Base-by-base conservation (phyloP, 2,329 filamentous ascomycete species). In the Tolypocladium tropicale region DNA sequence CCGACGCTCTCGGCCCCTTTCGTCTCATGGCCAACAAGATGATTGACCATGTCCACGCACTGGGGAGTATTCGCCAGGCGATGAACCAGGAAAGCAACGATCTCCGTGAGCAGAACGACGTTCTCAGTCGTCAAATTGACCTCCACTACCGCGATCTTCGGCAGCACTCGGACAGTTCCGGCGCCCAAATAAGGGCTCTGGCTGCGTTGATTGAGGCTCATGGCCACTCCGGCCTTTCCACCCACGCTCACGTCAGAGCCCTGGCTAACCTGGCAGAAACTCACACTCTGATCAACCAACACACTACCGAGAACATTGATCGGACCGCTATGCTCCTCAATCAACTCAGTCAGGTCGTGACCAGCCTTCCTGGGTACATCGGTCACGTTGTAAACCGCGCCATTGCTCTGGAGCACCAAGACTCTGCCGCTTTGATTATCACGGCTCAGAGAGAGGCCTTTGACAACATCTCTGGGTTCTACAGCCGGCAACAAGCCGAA, bases 1-100 rank as follows among this genome's bases (percentile, higher is more conserved):
- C 66, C 0, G 67, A 68, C 36, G 70, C 70, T 0, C 62, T 68
- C 7, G 60, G 59, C 0, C 69, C 68, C 3, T 55, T 72, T 11
- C 62, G 67, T 3, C 51, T 69, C 23, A 67, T 69, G 10, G 53
- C 66, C 9, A 58, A 49, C 43, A 54, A 54, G 23, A 52, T 67
- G 55, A 59, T 23, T n/a, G n/a, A 43, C 21, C 36, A 23, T 9
- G 39, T 55, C 33, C 23, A 50, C 28, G 46, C 46, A 11, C 46
- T 50, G n/a, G 28, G 46, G 12, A 50, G 46, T 18, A 32, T 50
- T 21, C 28, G 46, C n/a, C 28, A 23, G 21, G 25, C 32, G 1
- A 46, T 28, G 10, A n/a, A 51, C 32, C 52, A 59, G 6, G 61
- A 65, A 33, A 58, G 53, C 4, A 32, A 30, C 1, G 61, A 64